Evolutionary conservation across 1,139 yeast species (phyloP), one percentile per base, ranked within the genome.

Genomic region (Kodamaea arcana): DNA sequence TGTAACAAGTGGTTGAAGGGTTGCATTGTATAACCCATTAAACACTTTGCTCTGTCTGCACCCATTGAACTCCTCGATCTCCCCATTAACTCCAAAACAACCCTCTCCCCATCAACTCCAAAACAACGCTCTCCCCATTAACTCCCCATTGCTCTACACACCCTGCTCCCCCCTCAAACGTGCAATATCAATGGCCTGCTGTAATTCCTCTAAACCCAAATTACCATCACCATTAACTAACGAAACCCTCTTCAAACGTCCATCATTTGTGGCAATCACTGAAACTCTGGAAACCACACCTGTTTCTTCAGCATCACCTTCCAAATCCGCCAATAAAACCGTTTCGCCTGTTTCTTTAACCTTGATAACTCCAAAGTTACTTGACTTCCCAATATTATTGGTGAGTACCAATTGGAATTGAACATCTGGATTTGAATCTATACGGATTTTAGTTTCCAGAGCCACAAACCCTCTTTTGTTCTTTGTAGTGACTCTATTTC

Each of bases 271-370:
- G 15, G 58, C 47, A 12, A 69, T 57, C 6, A 74, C 63, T 28
- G 60, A 56, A 15, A 77, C 57, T 31, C 72, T 59, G 25, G 76
- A 69, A 27, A 56, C 53, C 10, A 73, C 60, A 10, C 71, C 60
- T 7, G 65, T 51, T 51, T 84, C 90, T 54, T 85, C 95, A 4
- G 87, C 82, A 45, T 82, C 92, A 8, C 92, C 92, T 54, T 83
- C 90, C 30, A 84, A 52, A 48, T 84, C 94, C 2, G 84, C 78
- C 36, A 85, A 56, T 24, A 84, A 50, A 1, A 78, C 65, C 1
- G 71, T 50, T 24, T 32, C 15, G 34, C 11, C 24, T 15, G 24
- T 51, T 56, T 17, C 56, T 60, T 3, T 53, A 58, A 71, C 39
- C 17, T 63, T 67, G 17, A 76, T 69, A 1, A 81, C 62, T 11